Percentiles rank a stretch among this genome's conserved stretches.
Evolutionary conservation across 306 rosid species (phyloP).

Genomic region (Amphicarpaea edgeworthii): DNA sequence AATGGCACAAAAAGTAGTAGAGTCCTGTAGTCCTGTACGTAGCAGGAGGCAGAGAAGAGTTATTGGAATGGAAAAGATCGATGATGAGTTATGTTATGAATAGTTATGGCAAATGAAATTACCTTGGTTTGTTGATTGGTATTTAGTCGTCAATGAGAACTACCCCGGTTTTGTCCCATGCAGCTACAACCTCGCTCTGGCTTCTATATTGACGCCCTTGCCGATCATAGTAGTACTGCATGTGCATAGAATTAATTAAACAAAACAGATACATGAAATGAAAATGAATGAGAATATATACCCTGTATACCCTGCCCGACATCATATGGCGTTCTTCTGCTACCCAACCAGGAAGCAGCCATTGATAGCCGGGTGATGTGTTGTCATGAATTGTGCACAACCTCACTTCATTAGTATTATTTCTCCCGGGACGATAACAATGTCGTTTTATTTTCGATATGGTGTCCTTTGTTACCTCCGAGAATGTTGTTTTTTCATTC

Average conservation of each 20-base stretch:
- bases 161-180: background rate
- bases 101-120: too few species aligned
- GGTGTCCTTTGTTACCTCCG: background rate
- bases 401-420: background rate
- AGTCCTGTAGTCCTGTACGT: too few species aligned
- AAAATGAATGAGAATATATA: too few species aligned
- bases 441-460: background rate
- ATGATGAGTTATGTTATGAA: too few species aligned
- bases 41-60: too few species aligned
- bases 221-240: slow-evolving; percentile 21
- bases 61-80: too few species aligned
- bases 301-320: slow-evolving; percentile 37
- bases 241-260: too few species aligned
- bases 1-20: too few species aligned
- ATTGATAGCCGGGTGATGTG: background rate
- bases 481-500: background rate
- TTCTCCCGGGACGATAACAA: too few species aligned
- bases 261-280: too few species aligned
- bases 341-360: slow-evolving; percentile 40
- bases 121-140: too few species aligned
- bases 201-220: background rate
- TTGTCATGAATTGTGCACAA: background rate
- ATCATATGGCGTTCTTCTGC: slow-evolving; percentile 32
- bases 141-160: background rate
- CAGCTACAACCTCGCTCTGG: background rate